These are phyloP conservation scores for Scutellaria galericulata DNA, from an alignment of 257 asterid genomes.

Conservation along the genomic window DNA sequence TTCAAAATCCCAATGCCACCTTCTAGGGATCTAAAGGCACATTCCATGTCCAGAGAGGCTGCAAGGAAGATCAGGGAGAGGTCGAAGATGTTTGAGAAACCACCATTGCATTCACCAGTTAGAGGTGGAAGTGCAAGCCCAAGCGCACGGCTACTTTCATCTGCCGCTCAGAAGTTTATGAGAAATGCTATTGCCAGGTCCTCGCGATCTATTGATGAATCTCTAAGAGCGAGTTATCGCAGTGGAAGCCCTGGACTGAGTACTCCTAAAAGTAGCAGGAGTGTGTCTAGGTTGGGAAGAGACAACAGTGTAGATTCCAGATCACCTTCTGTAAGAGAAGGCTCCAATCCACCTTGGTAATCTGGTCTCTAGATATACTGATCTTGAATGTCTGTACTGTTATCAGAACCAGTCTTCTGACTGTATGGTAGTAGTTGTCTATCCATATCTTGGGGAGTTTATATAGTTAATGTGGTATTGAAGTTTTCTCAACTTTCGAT, in stretches of 20 bases:
- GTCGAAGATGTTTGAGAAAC: slow-evolving; percentile 88
- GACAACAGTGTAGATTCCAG: slow-evolving; percentile 59
- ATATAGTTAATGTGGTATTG: slow-evolving; percentile 5
- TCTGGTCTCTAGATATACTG: slow-evolving; percentile 9
- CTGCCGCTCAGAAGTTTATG: slow-evolving; percentile 95
- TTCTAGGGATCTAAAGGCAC: slow-evolving; percentile 85
- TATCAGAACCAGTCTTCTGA: slow-evolving; percentile 30
- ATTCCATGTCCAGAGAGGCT: slow-evolving; percentile 90
- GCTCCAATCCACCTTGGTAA: slow-evolving; percentile 76
- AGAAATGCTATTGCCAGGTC: slow-evolving; percentile 88
- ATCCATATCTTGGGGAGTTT: slow-evolving; percentile 8
- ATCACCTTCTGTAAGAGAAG: slow-evolving; percentile 76
- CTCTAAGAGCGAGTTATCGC: slow-evolving; percentile 92
- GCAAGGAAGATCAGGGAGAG: slow-evolving; percentile 87
- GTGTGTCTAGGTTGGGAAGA: slow-evolving; percentile 85
- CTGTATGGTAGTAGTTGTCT: slow-evolving; percentile 27
- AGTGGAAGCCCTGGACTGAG: slow-evolving; percentile 77
- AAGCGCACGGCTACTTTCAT: slow-evolving; percentile 57
- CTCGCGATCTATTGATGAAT: slow-evolving; percentile 76
- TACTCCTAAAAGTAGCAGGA: slow-evolving; percentile 88
- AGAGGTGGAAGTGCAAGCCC: slow-evolving; percentile 98
- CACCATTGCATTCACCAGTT: slow-evolving; percentile 86
- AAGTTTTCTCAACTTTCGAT: slow-evolving; percentile 7
- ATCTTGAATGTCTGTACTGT: slow-evolving; percentile 27
- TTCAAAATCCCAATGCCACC: slow-evolving; percentile 89